Percentiles rank a stretch among this genome's conserved stretches.
phyloP scores from a whole-genome alignment of 768 basidiomycete species.

The Paxillus ammoniavirescens region DNA sequence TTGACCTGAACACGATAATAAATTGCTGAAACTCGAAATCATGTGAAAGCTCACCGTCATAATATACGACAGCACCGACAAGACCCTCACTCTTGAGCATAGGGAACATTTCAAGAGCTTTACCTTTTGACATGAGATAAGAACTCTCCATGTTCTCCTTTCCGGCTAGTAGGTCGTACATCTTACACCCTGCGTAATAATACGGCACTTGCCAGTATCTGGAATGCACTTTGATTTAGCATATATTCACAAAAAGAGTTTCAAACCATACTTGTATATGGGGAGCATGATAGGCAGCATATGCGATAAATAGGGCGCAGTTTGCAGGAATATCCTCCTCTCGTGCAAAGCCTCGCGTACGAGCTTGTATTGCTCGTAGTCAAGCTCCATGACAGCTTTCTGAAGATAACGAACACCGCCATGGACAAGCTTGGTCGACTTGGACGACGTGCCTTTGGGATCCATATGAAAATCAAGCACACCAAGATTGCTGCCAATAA shows the following conservation, averaged over 20 bases:
- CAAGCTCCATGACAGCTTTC: constrained; percentile 92
- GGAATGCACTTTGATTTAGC: constrained; percentile 2
- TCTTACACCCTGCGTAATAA: constrained; percentile 91
- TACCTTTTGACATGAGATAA: constrained; percentile 93
- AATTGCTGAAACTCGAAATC: background rate
- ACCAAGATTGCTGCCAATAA: background rate
- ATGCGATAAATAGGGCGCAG: constrained; percentile 86
- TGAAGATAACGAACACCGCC: constrained; percentile 97
- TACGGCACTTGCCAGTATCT: constrained; percentile 98
- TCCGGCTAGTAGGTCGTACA: constrained; percentile 94
- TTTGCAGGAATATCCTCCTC: constrained; percentile 89
- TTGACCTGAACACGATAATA: constrained; percentile 56
- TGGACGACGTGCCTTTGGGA: constrained; percentile 81
- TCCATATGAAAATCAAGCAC: background rate
- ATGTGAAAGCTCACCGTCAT: constrained; percentile 66
- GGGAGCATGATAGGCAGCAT: constrained; percentile 98
- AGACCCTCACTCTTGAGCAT: constrained; percentile 93
- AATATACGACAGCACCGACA: constrained; percentile 94
- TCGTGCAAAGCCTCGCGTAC: constrained; percentile 95
- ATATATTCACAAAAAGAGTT: background rate
- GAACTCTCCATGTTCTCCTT: constrained; percentile 96
- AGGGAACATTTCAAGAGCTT: constrained; percentile 92
- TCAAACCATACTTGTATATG: constrained; percentile 73
- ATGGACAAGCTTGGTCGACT: constrained; percentile 97
- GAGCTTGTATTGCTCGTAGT: constrained; percentile 96